Conservation (phyloP, 345 rosid species). For the Salix udensis region DNA sequence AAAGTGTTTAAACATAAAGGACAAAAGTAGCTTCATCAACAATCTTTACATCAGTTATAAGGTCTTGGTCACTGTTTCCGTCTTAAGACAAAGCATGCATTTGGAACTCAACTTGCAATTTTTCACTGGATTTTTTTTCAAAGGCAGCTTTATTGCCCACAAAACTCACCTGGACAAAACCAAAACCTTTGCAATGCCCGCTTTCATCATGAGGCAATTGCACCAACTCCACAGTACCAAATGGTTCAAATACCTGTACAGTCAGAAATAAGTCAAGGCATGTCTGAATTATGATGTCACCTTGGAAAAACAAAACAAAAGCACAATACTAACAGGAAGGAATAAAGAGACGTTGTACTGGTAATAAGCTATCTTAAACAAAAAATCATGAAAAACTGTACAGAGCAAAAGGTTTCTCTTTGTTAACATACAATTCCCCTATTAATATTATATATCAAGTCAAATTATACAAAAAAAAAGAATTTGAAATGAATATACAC, state of each 20-base stretch:
- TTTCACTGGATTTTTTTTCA: neutral
- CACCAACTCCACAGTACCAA: slow-evolving; percentile 92
- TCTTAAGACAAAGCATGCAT: neutral
- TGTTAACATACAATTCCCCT: neutral
- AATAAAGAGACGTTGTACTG: neutral
- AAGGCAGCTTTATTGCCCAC: neutral
- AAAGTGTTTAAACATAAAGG: neutral
- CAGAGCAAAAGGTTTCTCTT: neutral
- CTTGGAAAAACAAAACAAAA: neutral
- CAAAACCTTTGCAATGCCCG: slow-evolving; percentile 93
- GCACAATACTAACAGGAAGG: neutral
- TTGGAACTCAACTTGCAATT: neutral
- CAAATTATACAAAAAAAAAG: neutral
- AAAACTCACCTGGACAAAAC: slow-evolving; percentile 81
- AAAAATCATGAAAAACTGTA: neutral
- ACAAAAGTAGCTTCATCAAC: neutral
- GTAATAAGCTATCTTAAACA: neutral
- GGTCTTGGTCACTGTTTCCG: neutral
- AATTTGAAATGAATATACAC: neutral
- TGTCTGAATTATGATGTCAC: neutral
- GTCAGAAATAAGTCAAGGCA: slow-evolving; percentile 1
- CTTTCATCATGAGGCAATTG: slow-evolving; percentile 87
- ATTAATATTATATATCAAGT: neutral
- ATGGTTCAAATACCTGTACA: slow-evolving; percentile 84
- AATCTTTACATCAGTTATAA: neutral